Percentiles rank a stretch among this genome's conserved stretches.
Evolutionary conservation across 1,284 basidiomycete species (phyloP).

Genomic region (Laetiporus sulphureus): DNA sequence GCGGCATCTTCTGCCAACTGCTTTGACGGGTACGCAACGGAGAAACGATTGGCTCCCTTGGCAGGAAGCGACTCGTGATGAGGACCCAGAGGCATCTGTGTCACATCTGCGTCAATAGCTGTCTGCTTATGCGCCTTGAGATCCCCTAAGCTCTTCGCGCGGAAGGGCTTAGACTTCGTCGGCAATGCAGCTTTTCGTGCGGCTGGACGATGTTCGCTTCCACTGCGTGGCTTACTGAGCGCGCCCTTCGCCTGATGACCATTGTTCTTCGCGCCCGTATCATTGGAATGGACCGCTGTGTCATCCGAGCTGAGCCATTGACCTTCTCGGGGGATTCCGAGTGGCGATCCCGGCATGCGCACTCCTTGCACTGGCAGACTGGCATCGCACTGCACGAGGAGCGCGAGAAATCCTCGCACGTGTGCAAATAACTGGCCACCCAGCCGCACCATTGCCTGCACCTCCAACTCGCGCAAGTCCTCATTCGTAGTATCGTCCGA

Average conservation of each 20-base stretch:
- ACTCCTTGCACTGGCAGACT: conserved; percentile 53
- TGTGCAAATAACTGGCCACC: conserved; percentile 71
- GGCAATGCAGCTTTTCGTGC: conserved; percentile 14
- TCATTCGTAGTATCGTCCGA: conserved; percentile 50
- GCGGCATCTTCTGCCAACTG: conserved; percentile 10
- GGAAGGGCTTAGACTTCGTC: conserved; percentile 29
- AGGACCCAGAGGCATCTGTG: conserved; percentile 22
- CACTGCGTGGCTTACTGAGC: conserved; percentile 17
- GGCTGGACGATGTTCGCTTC: conserved; percentile 9
- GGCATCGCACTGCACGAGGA: conserved; percentile 77
- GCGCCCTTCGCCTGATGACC: conserved; percentile 17
- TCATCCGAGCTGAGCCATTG: conserved; percentile 18
- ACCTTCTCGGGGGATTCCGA: conserved; percentile 24
- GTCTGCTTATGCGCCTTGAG: conserved; percentile 33
- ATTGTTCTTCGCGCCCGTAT: conserved; percentile 11
- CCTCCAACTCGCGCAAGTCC: conserved; percentile 46
- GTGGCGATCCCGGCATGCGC: conserved; percentile 31
- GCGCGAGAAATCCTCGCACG: conserved; percentile 62
- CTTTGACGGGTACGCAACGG: conserved; percentile 9
- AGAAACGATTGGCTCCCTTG: conserved; percentile 10
- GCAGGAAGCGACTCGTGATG: conserved; percentile 10
- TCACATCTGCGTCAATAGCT: conserved; percentile 16
- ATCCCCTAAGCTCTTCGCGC: conserved; percentile 50
- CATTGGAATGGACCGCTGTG: conserved; percentile 19
- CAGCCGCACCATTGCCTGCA: conserved; percentile 67